Evolutionary conservation across 1,284 basidiomycete genomes (phyloP).

Genomic region (Polyporus tsugae): DNA sequence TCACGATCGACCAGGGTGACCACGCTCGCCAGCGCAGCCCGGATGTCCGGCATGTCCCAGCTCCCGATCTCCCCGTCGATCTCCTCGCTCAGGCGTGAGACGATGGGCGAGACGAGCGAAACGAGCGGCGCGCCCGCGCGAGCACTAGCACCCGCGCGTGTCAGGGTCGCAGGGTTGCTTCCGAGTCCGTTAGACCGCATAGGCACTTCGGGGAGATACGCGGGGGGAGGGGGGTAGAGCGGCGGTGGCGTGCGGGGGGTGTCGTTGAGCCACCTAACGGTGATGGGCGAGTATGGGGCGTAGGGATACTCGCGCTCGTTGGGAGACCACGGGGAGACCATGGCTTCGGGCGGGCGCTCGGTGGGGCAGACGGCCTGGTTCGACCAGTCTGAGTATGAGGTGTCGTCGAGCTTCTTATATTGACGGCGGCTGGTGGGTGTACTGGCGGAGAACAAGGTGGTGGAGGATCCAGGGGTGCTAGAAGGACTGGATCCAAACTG

Average conservation of each 20-base stretch:
- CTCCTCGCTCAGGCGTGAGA: slow-evolving; percentile 24
- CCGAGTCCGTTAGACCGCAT: slow-evolving; percentile 16
- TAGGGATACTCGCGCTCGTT: slow-evolving; percentile 37
- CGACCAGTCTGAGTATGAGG: slow-evolving; percentile 27
- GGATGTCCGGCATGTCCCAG: slow-evolving; percentile 16
- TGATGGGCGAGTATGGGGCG: slow-evolving; percentile 17
- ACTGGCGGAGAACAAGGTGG: slow-evolving; percentile 19
- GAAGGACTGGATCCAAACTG: slow-evolving; percentile 28
- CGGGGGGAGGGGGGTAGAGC: slow-evolving; percentile 35
- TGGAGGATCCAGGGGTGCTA: slow-evolving; percentile 8
- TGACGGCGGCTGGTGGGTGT: slow-evolving; percentile 24
- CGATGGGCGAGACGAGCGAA: slow-evolving; percentile 24
- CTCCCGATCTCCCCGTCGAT: slow-evolving; percentile 26
- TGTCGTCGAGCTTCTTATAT: slow-evolving; percentile 37
- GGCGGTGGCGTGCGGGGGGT: slow-evolving; percentile 33
- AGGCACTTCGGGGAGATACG: slow-evolving; percentile 33
- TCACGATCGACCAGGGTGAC: not conserved
- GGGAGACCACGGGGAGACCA: slow-evolving; percentile 41
- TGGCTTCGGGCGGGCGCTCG: slow-evolving; percentile 31
- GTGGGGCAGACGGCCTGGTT: slow-evolving; percentile 28
- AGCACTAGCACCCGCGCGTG: not conserved
- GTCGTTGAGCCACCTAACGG: slow-evolving; percentile 6
- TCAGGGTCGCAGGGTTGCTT: slow-evolving; percentile 18
- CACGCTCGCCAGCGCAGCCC: not conserved
- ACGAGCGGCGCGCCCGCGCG: not conserved